Evolutionary conservation across 441 rosid genomes (phyloP).

Genomic region (Daphne laureola): DNA sequence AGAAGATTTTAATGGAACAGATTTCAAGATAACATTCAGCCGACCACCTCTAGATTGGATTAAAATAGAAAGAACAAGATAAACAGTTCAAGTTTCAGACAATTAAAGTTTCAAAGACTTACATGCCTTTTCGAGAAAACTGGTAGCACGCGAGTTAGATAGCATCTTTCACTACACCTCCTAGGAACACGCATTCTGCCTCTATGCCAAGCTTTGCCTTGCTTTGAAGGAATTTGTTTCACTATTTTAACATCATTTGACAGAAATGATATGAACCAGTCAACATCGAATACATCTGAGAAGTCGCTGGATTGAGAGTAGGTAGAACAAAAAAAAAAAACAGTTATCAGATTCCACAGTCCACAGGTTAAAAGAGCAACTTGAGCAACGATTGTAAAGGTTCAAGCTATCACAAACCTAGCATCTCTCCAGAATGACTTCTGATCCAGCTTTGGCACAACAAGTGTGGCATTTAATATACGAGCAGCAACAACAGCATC

Average conservation of each 20-base stretch:
- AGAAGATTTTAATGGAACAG: too few species aligned
- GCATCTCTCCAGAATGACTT: constrained; percentile 97
- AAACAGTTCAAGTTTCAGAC: too few species aligned
- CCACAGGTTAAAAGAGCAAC: background rate
- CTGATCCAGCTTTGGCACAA: constrained; percentile 90
- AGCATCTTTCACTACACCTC: constrained; percentile 87
- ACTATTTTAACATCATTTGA: constrained; percentile 80
- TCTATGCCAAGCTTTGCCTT: constrained; percentile 50
- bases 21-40: too few species aligned
- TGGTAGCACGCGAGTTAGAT: constrained; percentile 68
- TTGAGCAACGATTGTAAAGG: constrained; percentile 4
- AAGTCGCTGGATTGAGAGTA: constrained; percentile 47
- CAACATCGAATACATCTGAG: constrained; percentile 69
- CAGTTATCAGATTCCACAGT: background rate
- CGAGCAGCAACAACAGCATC: constrained; percentile 99
- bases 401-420: constrained; percentile 40
- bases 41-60: too few species aligned
- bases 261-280: constrained; percentile 66
- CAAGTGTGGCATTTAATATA: constrained; percentile 87
- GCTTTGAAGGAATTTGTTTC: constrained; percentile 60
- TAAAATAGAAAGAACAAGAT: too few species aligned
- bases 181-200: constrained; percentile 81
- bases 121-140: constrained; percentile 97
- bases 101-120: constrained; percentile 27
- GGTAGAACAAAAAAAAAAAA: background rate